Evolutionary conservation across 495 filamentous ascomycete genomes (phyloP).

Genomic region (Eremomyces bilateralis): DNA sequence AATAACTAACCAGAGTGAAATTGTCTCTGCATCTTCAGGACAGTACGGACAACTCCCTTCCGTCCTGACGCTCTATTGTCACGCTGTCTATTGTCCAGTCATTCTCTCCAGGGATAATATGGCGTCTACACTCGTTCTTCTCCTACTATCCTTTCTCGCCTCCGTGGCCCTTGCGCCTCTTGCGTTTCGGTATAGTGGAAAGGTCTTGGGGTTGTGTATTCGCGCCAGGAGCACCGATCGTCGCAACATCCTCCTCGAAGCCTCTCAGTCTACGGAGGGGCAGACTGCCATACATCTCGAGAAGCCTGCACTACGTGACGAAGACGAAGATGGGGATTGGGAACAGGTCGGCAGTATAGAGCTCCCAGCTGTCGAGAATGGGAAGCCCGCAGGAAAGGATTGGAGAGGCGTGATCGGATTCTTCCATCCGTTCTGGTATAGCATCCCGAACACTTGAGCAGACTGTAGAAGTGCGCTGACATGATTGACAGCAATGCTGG

Average conservation of each 20-base stretch:
- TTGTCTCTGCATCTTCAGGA: neutral
- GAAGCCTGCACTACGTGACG: constrained; percentile 20
- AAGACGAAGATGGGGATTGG: constrained; percentile 45
- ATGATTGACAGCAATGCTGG: constrained; percentile 54
- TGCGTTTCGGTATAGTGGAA: neutral
- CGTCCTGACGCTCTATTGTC: neutral
- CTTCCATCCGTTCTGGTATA: constrained; percentile 89
- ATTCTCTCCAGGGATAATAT: neutral
- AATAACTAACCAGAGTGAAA: too few relatives aligned
- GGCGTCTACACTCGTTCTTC: neutral
- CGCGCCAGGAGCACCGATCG: neutral
- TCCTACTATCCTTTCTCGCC: neutral
- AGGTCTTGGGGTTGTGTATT: neutral
- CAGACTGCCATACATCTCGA: constrained; percentile 38
- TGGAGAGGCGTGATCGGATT: constrained; percentile 81
- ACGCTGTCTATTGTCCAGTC: neutral
- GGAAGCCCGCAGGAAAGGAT: constrained; percentile 29
- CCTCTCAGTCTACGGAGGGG: constrained; percentile 31
- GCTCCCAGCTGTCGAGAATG: constrained; percentile 28
- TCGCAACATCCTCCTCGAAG: neutral
- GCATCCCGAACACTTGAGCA: constrained; percentile 2
- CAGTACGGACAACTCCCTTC: neutral
- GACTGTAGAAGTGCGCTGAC: neutral
- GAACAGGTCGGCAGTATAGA: constrained; percentile 44
- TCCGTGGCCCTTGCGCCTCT: neutral